Base-by-base conservation (phyloP, 495 filamentous ascomycete genomes). In the Xylaria intraflava region DNA sequence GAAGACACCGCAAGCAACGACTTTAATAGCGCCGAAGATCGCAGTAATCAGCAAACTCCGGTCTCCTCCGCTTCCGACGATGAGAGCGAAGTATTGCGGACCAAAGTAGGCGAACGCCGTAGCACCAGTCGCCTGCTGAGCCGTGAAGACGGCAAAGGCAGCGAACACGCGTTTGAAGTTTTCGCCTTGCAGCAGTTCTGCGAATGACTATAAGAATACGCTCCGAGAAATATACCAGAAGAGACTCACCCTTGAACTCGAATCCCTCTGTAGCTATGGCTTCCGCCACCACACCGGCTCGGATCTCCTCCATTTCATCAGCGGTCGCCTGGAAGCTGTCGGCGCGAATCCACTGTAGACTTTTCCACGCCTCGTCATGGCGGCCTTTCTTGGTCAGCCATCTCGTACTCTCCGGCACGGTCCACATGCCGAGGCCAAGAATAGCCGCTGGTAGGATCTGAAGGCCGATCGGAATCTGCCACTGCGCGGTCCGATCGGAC, bases 21-120 rank as follows among this genome's bases (percentile, higher is more conserved):
- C 72, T 56, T 78, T 78, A 26, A 76, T 71, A 2, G 72, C 58
- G n/a, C 73, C 73, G 46, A 78, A 80, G 60, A 78, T 74, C n/a
- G 75, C 72, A 2, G 73, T 77, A 19, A 77, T 62, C 6, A 81
- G 59, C 29, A 72, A 69, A 44, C 71, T 67, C 38, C 68, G 68
- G 27, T 72, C 62, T 9, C 72, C 62, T 9, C 67, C 65, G 9
- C 69, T 67, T 8, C 72, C 72, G 19, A 64, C 65, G 14, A 79
- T 66, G 3, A 72, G 61, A 30, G 71, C 69, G 63, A 80, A 78
- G 57, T 75, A 72, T 40, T 78, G 72, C 0, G 74, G 74, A 1
- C 73, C 74, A 36, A 66, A 68, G 44, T 64, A 63, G 26, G 60
- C 62, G 22, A 68, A 64, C 0, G 59, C 65, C 0, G 69, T 72